phyloP scores from a whole-genome alignment of 306 rosid species.

The Bauhinia variegata region DNA sequence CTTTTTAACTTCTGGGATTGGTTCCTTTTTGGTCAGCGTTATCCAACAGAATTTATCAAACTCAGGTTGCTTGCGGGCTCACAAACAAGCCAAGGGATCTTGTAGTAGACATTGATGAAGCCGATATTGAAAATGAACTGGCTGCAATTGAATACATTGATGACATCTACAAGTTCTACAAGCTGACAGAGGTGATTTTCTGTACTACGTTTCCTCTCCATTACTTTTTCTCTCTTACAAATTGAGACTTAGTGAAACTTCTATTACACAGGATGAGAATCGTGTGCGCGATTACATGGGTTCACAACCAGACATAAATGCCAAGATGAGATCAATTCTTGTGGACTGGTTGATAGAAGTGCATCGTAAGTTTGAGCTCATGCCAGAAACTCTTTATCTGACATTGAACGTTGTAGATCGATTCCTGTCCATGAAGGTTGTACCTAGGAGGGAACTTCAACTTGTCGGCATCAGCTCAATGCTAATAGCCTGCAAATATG shows the following conservation, averaged over 20 bases:
- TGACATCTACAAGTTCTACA: constrained; percentile 55
- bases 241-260: background rate
- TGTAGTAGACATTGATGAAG: constrained; percentile 49
- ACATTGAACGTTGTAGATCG: too few species aligned
- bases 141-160: constrained; percentile 59
- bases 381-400: too few species aligned
- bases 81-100: constrained; percentile 35
- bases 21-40: background rate
- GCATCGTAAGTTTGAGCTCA: too few species aligned
- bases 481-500: constrained; percentile 37
- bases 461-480: too few species aligned
- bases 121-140: constrained; percentile 48
- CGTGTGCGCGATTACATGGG: constrained; percentile 42
- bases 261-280: constrained; percentile 38
- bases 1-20: background rate
- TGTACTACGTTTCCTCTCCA: background rate
- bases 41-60: background rate
- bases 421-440: too few species aligned
- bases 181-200: constrained; percentile 47
- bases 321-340: constrained; percentile 61
- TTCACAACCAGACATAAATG: constrained; percentile 48
- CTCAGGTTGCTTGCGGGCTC: constrained; percentile 54
- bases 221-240: background rate
- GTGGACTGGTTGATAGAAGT: constrained; percentile 50
- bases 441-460: too few species aligned